These are phyloP conservation scores for Pleurostoma richardsiae DNA, from an alignment of 2,329 filamentous ascomycete species.

Conservation along the genomic window DNA sequence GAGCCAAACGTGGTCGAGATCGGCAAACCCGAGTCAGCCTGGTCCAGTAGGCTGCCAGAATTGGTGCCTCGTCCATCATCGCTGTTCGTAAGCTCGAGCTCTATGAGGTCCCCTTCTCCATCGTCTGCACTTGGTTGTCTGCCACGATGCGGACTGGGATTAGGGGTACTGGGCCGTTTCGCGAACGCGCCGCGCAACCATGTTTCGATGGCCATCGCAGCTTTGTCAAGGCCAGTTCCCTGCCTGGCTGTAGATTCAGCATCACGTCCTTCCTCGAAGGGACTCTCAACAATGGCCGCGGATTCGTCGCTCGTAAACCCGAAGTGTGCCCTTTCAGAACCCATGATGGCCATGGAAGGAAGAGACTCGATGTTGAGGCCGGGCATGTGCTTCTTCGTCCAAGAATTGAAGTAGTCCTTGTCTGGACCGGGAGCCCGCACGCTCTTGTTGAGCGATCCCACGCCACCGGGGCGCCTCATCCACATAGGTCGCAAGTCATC, in stretches of 20 bases:
- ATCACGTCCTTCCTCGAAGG: constrained; percentile 43
- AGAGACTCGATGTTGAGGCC: constrained; percentile 66
- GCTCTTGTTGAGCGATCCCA: constrained; percentile 72
- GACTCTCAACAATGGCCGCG: constrained; percentile 43
- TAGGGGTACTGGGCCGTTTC: constrained; percentile 51
- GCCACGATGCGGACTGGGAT: constrained; percentile 24
- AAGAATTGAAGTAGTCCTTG: constrained; percentile 76
- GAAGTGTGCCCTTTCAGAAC: constrained; percentile 54
- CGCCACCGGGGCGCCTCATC: constrained; percentile 80
- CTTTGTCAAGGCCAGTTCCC: constrained; percentile 65
- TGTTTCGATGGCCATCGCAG: constrained; percentile 81
- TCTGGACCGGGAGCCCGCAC: constrained; percentile 75
- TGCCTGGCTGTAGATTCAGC: constrained; percentile 34
- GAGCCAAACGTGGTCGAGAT: constrained; percentile 25
- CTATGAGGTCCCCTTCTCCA: constrained; percentile 61
- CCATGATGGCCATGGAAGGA: constrained; percentile 62
- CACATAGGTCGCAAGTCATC: constrained; percentile 46
- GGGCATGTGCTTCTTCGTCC: constrained; percentile 79
- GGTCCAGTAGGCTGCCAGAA: constrained; percentile 3
- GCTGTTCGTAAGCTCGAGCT: constrained; percentile 59
- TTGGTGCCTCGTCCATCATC: constrained; percentile 39
- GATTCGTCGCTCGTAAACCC: constrained; percentile 38
- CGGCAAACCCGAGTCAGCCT: constrained; percentile 17
- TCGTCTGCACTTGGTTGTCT: constrained; percentile 8
- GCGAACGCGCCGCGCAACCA: constrained; percentile 83